Conservation (phyloP, 768 basidiomycete genomes). For the Amyloporia xantha region DNA sequence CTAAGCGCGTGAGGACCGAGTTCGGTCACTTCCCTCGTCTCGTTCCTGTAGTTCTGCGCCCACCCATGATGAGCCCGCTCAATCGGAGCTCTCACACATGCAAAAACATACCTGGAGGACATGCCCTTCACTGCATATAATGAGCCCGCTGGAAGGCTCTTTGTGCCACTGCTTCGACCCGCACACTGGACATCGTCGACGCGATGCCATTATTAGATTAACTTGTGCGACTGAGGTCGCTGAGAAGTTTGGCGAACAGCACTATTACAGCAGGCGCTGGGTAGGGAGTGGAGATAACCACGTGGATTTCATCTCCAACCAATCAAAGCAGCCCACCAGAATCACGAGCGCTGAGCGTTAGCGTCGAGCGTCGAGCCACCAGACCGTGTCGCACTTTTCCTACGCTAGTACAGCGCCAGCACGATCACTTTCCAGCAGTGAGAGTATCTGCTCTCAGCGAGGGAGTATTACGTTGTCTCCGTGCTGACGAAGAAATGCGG, state of each 20-base stretch:
- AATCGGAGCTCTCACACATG: background rate
- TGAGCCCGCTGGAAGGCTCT: conserved; percentile 70
- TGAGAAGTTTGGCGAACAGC: no score
- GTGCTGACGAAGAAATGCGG: no score
- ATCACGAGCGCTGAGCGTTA: no score
- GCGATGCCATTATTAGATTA: conserved; percentile 51
- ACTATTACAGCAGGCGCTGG: no score
- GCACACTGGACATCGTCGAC: conserved; percentile 68
- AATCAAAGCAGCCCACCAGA: background rate
- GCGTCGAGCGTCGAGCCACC: background rate
- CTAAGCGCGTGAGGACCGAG: conserved; percentile 54
- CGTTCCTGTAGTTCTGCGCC: conserved; percentile 75
- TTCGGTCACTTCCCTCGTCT: conserved; percentile 65
- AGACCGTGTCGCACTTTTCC: background rate
- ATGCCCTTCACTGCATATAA: conserved; percentile 89
- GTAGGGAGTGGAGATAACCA: background rate
- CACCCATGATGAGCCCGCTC: no score
- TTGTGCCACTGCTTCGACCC: conserved; percentile 86
- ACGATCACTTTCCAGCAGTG: background rate
- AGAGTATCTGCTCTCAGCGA: no score
- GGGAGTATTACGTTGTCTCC: no score
- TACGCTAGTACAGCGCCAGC: background rate
- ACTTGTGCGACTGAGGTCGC: no score
- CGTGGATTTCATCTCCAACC: background rate
- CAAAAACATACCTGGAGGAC: conserved; percentile 60